Evolutionary conservation across 2,329 filamentous ascomycete species (phyloP), one percentile per base, ranked within the genome.

Genomic region (Fusarium albidum): DNA sequence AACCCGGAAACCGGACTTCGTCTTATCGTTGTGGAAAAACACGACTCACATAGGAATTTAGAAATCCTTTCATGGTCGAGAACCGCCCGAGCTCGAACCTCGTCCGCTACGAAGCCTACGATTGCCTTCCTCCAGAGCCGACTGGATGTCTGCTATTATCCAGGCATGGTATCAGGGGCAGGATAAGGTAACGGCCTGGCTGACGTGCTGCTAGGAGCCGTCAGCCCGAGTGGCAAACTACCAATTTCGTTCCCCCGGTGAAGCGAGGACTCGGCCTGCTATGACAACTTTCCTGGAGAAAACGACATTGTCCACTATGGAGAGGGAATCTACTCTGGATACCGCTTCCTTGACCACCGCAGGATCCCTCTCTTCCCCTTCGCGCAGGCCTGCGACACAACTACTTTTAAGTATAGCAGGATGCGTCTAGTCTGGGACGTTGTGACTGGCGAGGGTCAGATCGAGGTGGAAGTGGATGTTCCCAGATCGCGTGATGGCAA

Each of bases 281-380:
- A 85, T 71, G 75, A 88, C 57, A 90, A 88, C 73, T 91, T 83
- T 66, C 74, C 78, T 25, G 79, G 80, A 2, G 88, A 91, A 67
- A 82, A 85, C 40, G 82, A 87, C 39, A 77, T 84, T 45, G 84
- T 85, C 1, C 72, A 58, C 3, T 91, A 91, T 63, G 87, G 86
- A 25, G 89, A 91, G 70, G 88, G 88, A 50, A 78, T 91, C 33
- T 91, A 88, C 67, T 79, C 91, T 12, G 89, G 89, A 0, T 92
- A 92, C 71, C 77, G 87, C 10, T 89, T 83, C 73, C 91, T 89
- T 66, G 88, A 91, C 8, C 47, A 59, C n/a, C 59, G 60, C 26
- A 58, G 63, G 13, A 58, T 65, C 28, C 79, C 84, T 0, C 77
- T 85, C 2, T 61, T 54, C 13, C 40, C 56, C 5, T 61, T 61